Conservation (phyloP, 148 eudicot species). For the Camellia granthamiana region DNA sequence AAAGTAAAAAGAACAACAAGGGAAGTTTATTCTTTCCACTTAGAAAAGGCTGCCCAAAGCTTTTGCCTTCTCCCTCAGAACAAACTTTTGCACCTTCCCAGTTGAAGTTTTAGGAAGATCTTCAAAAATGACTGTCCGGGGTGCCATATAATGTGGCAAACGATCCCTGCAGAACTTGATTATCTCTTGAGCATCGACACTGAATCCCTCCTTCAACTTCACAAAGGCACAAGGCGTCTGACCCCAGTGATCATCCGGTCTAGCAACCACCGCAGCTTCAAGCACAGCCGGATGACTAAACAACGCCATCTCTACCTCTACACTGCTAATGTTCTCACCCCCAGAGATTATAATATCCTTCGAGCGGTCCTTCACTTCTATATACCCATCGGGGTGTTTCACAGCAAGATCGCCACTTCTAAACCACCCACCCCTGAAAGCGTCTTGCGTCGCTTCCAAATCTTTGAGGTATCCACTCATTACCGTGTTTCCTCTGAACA, state of each 20-base stretch:
- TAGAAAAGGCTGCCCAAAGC: conserved; percentile 22
- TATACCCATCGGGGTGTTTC: conserved; percentile 38
- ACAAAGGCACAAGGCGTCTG: conserved; percentile 54
- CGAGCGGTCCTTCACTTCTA: conserved; percentile 41
- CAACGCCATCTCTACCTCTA: conserved; percentile 40
- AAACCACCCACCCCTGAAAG: conserved; percentile 47
- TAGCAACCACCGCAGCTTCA: conserved; percentile 47
- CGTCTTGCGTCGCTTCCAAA: conserved; percentile 30
- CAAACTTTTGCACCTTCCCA: conserved; percentile 37
- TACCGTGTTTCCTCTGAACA: conserved; percentile 47
- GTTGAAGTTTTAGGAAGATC: conserved; percentile 43
- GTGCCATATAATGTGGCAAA: conserved; percentile 55
- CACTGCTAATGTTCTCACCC: conserved; percentile 48
- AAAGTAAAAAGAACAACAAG: no score
- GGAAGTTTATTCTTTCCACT: neutral
- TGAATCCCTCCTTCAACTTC: conserved; percentile 29
- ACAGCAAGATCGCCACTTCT: conserved; percentile 45
- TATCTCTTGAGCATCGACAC: conserved; percentile 23
- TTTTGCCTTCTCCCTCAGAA: conserved; percentile 34
- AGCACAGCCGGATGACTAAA: conserved; percentile 34
- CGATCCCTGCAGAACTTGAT: conserved; percentile 33
- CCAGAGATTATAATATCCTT: conserved; percentile 53
- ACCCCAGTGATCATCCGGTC: conserved; percentile 53
- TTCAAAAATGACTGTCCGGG: conserved; percentile 32
- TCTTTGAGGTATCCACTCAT: conserved; percentile 47